These are phyloP conservation scores for Talaromyces sp. DNA, from an alignment of 2,329 filamentous ascomycete species.

Conservation along the genomic window DNA sequence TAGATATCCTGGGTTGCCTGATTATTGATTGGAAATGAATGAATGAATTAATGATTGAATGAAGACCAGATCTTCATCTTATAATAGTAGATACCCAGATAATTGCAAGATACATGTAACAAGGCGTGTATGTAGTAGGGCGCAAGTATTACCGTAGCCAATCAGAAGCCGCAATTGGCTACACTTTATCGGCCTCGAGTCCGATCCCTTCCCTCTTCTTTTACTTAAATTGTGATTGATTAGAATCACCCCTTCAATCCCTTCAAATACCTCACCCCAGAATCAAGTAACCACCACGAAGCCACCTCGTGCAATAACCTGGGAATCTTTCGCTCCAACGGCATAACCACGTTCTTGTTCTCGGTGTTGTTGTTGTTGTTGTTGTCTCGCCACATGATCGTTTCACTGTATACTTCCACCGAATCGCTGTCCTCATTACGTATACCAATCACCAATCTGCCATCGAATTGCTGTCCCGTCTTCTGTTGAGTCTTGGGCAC, in stretches of 20 bases:
- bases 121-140: background rate
- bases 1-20: no score
- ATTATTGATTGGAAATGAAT: no score
- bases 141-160: background rate
- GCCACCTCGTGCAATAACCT: slow-evolving; percentile 31
- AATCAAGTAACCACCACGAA: slow-evolving; percentile 35
- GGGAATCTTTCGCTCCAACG: slow-evolving; percentile 26
- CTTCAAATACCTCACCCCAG: slow-evolving; percentile 28
- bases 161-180: background rate
- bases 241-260: slow-evolving; percentile 16
- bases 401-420: slow-evolving; percentile 23
- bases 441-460: slow-evolving; percentile 24
- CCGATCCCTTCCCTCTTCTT: background rate
- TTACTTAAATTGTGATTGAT: background rate
- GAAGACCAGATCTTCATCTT: background rate
- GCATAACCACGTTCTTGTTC: slow-evolving; percentile 21
- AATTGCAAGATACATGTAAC: background rate
- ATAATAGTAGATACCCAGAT: no score
- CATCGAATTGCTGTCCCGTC: slow-evolving; percentile 11
- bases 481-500: background rate
- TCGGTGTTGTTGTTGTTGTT: no score
- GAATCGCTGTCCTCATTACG: slow-evolving; percentile 17
- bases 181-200: background rate
- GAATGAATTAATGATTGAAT: no score
- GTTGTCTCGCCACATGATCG: slow-evolving; percentile 27